phyloP scores from a whole-genome alignment of 2,329 filamentous ascomycete genomes.

The Lasiodiplodia hormozganensis region DNA sequence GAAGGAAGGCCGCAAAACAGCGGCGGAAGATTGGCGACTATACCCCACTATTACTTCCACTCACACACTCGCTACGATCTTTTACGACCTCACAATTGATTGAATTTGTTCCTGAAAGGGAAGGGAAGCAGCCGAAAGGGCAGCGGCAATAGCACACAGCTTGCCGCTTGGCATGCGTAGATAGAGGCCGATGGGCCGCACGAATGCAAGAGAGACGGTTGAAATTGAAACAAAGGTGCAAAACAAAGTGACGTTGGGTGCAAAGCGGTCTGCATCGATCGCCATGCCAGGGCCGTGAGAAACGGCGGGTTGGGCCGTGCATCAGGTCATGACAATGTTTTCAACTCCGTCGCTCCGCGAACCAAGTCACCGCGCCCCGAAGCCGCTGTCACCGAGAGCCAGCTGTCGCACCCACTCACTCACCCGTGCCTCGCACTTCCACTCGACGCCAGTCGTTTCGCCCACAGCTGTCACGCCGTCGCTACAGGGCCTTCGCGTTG shows the following conservation, averaged over 20 bases:
- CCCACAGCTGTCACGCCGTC: constrained; percentile 21
- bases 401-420: constrained; percentile 24
- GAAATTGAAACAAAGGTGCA: constrained; percentile 23
- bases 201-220: neutral
- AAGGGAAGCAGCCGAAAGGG: neutral
- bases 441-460: neutral
- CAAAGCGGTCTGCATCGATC: constrained; percentile 16
- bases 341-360: constrained; percentile 24
- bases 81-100: constrained; percentile 13
- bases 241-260: constrained; percentile 19
- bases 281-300: constrained; percentile 6
- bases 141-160: neutral
- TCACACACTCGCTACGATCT: constrained; percentile 22
- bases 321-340: constrained; percentile 10
- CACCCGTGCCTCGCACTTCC: constrained; percentile 1
- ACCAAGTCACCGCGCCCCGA: constrained; percentile 19
- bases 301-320: constrained; percentile 17
- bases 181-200: constrained; percentile 4
- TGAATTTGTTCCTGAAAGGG: constrained; percentile 1
- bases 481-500: neutral
- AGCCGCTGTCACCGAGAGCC: constrained; percentile 19
- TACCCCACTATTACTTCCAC: constrained; percentile 12
- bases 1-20: constrained; percentile 1
- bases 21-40: constrained; percentile 17
- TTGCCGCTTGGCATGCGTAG: neutral